Evolutionary conservation across 768 basidiomycete genomes (phyloP).

Genomic region (Tulasnella sp.): DNA sequence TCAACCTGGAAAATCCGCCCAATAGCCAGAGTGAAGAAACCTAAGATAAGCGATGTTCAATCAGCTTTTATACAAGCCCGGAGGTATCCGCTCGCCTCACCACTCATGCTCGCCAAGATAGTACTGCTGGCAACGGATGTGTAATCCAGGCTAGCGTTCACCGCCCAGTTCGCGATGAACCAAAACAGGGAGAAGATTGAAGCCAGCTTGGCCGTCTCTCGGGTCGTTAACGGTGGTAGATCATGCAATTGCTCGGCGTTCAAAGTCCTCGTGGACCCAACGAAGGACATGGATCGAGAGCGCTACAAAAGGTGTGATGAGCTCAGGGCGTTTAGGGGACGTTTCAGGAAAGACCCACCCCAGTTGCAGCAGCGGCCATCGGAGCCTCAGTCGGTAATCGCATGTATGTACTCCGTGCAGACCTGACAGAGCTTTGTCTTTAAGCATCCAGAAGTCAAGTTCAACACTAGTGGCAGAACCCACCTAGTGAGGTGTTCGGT

Average conservation of each 20-base stretch:
- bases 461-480: background rate
- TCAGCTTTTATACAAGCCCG: background rate
- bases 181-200: slow-evolving; percentile 77
- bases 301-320: background rate
- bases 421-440: background rate
- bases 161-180: slow-evolving; percentile 90
- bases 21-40: slow-evolving; percentile 85
- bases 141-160: slow-evolving; percentile 75
- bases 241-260: slow-evolving; percentile 8
- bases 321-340: background rate
- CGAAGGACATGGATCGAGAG: slow-evolving; percentile 13
- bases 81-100: slow-evolving; percentile 38
- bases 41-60: slow-evolving; percentile 34
- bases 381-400: background rate
- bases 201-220: slow-evolving; percentile 73
- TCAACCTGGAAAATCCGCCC: slow-evolving; percentile 81
- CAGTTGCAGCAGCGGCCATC: background rate
- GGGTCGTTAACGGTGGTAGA: slow-evolving; percentile 43
- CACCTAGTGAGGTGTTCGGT: background rate
- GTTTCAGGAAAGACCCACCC: background rate
- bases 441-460: background rate
- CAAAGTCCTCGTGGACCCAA: slow-evolving; percentile 19
- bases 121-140: slow-evolving; percentile 95
- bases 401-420: background rate
- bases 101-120: slow-evolving; percentile 80